A percentile compares a stretch with the other conserved stretches of the same genome.
Evolutionary conservation across 768 basidiomycete species (phyloP).

Genomic region (Boletus huronensis): DNA sequence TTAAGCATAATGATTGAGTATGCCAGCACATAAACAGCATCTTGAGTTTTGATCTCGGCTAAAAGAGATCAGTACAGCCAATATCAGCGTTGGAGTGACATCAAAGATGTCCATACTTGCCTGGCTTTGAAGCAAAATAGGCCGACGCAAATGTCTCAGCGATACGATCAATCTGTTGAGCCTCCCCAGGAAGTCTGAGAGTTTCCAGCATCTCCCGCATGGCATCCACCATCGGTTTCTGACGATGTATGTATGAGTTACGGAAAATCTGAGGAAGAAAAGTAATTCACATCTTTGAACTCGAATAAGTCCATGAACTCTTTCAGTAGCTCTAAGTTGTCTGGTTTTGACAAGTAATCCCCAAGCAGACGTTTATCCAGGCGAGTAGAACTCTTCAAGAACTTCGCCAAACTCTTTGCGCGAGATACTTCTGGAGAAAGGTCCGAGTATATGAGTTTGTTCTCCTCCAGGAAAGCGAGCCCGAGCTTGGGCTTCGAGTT

Average conservation of each 20-base stretch:
- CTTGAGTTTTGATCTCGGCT: constrained; percentile 89
- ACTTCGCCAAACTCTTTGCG: constrained; percentile 70
- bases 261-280: background rate
- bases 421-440: constrained; percentile 54
- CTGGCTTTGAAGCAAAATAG: constrained; percentile 83
- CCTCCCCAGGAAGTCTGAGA: constrained; percentile 92
- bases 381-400: constrained; percentile 78
- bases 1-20: constrained; percentile 98
- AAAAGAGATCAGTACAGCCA: background rate
- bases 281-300: constrained; percentile 72
- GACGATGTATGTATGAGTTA: constrained; percentile 5
- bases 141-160: constrained; percentile 92
- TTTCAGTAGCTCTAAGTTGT: constrained; percentile 79
- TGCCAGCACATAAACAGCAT: constrained; percentile 90
- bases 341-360: constrained; percentile 87
- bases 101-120: constrained; percentile 34
- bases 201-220: constrained; percentile 92
- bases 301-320: constrained; percentile 88
- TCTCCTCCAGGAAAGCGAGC: constrained; percentile 86
- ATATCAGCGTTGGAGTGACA: background rate
- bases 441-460: constrained; percentile 79
- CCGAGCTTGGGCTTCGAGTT: constrained; percentile 92
- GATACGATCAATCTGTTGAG: constrained; percentile 90
- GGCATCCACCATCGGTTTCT: constrained; percentile 96
- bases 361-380: constrained; percentile 93